Evolutionary conservation across 1,284 basidiomycete species (phyloP).

Genomic region (Porogramme epimiltina): DNA sequence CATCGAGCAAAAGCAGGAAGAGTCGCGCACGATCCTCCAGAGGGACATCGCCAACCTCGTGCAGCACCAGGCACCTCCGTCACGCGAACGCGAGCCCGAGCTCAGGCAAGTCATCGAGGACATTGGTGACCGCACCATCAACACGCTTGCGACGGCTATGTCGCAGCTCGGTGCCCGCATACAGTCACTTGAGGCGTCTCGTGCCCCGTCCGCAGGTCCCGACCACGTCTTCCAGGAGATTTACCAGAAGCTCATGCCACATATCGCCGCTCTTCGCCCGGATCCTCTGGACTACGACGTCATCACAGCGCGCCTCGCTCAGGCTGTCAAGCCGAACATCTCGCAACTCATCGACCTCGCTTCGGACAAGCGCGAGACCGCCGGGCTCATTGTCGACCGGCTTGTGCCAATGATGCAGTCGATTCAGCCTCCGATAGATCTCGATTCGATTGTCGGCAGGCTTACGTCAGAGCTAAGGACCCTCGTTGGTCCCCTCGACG

Average conservation of each 20-base stretch:
- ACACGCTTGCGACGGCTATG: slow-evolving; percentile 59
- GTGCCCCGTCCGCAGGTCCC: slow-evolving; percentile 41
- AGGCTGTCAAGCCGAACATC: slow-evolving; percentile 86
- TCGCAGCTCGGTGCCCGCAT: slow-evolving; percentile 62
- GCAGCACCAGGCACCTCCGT: slow-evolving; percentile 26
- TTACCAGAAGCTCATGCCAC: slow-evolving; percentile 60
- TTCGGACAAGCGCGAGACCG: slow-evolving; percentile 84
- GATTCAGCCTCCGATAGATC: slow-evolving; percentile 49
- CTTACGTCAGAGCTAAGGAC: slow-evolving; percentile 68
- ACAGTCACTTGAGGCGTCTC: slow-evolving; percentile 48
- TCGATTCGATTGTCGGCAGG: slow-evolving; percentile 54
- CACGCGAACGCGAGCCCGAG: slow-evolving; percentile 24
- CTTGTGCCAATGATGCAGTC: slow-evolving; percentile 66
- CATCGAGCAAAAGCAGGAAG: slow-evolving; percentile 67
- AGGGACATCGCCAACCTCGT: slow-evolving; percentile 52
- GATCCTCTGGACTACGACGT: slow-evolving; percentile 77
- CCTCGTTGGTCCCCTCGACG: slow-evolving; percentile 73
- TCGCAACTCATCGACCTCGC: slow-evolving; percentile 83
- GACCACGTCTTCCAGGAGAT: slow-evolving; percentile 61
- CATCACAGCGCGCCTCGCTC: slow-evolving; percentile 70
- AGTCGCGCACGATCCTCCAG: slow-evolving; percentile 57
- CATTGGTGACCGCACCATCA: slow-evolving; percentile 53
- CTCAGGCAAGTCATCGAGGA: slow-evolving; percentile 51
- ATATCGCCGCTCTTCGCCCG: slow-evolving; percentile 55
- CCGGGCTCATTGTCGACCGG: slow-evolving; percentile 74